These are phyloP conservation scores for Candida schatavii DNA, from an alignment of 805 yeast species.

Conservation along the genomic window DNA sequence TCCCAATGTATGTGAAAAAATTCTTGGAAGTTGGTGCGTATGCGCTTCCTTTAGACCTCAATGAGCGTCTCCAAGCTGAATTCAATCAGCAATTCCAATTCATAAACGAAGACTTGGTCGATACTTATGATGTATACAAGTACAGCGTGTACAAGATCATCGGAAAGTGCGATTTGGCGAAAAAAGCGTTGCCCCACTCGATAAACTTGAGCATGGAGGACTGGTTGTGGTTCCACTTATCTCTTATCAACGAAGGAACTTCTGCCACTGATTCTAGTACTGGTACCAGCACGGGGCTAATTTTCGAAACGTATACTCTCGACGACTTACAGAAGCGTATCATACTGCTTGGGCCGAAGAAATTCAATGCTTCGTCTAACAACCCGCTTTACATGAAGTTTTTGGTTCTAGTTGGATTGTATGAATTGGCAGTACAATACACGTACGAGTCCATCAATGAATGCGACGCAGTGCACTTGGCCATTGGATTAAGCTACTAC, in stretches of 20 bases:
- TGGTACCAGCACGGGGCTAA: slow-evolving; percentile 35
- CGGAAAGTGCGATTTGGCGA: slow-evolving; percentile 81
- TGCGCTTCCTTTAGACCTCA: slow-evolving; percentile 59
- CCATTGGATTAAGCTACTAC: slow-evolving; percentile 74
- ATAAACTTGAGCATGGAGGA: slow-evolving; percentile 83
- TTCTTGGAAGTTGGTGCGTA: slow-evolving; percentile 48
- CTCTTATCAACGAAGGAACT: slow-evolving; percentile 58
- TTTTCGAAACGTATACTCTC: slow-evolving; percentile 70
- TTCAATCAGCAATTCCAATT: slow-evolving; percentile 80
- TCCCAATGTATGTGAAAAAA: slow-evolving; percentile 74
- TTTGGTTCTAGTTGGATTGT: slow-evolving; percentile 71
- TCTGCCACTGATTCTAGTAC: slow-evolving; percentile 10
- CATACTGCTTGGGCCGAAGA: slow-evolving; percentile 66
- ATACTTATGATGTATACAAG: slow-evolving; percentile 77
- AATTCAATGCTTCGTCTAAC: slow-evolving; percentile 62
- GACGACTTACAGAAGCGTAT: slow-evolving; percentile 71
- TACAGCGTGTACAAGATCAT: slow-evolving; percentile 86
- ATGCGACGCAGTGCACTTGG: slow-evolving; percentile 85
- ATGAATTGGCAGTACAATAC: slow-evolving; percentile 74
- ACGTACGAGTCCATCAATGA: slow-evolving; percentile 59
- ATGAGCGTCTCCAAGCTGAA: slow-evolving; percentile 70
- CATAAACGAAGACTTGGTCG: slow-evolving; percentile 38
- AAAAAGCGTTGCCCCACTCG: slow-evolving; percentile 62
- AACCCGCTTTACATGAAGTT: slow-evolving; percentile 74
- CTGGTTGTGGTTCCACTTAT: slow-evolving; percentile 94